Evolutionary conservation across 1,139 yeast genomes (phyloP).

Genomic region (Arxiozyma bovina): DNA sequence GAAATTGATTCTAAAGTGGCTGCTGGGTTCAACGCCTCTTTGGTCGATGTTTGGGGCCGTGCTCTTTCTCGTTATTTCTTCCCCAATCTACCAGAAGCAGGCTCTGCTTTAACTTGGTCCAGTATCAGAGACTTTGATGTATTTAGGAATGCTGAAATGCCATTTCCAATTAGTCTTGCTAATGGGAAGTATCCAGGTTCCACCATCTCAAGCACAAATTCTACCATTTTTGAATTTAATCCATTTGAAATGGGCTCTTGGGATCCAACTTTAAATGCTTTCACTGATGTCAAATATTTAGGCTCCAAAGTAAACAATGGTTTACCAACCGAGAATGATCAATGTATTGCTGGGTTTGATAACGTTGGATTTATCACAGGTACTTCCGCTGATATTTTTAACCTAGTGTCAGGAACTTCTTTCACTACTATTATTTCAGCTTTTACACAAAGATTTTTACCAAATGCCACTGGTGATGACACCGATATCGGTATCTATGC

Average conservation of each 20-base stretch:
- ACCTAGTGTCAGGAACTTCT: constrained; percentile 6
- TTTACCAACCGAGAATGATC: constrained; percentile 32
- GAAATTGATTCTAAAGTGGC: constrained; percentile 42
- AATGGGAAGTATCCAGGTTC: constrained; percentile 71
- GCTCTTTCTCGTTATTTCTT: constrained; percentile 71
- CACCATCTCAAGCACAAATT: constrained; percentile 48
- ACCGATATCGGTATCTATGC: constrained; percentile 57
- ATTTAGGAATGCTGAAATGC: constrained; percentile 57
- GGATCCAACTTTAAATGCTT: constrained; percentile 68
- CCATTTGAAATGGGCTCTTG: constrained; percentile 85
- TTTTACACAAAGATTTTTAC: constrained; percentile 35
- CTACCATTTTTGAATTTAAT: constrained; percentile 69
- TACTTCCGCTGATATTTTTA: constrained; percentile 59
- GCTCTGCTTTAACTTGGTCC: constrained; percentile 59
- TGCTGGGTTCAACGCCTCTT: constrained; percentile 68
- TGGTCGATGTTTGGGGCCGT: constrained; percentile 90
- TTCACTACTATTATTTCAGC: constrained; percentile 1
- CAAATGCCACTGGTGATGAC: constrained; percentile 3
- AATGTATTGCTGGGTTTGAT: constrained; percentile 64
- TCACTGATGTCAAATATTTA: constrained; percentile 59
- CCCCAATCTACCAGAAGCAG: constrained; percentile 44
- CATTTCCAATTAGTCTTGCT: constrained; percentile 74
- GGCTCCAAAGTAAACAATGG: constrained; percentile 63
- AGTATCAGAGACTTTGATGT: constrained; percentile 45
- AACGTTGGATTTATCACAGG: constrained; percentile 72